phyloP scores from a whole-genome alignment of 306 rosid genomes.

The Inga oerstediana region DNA sequence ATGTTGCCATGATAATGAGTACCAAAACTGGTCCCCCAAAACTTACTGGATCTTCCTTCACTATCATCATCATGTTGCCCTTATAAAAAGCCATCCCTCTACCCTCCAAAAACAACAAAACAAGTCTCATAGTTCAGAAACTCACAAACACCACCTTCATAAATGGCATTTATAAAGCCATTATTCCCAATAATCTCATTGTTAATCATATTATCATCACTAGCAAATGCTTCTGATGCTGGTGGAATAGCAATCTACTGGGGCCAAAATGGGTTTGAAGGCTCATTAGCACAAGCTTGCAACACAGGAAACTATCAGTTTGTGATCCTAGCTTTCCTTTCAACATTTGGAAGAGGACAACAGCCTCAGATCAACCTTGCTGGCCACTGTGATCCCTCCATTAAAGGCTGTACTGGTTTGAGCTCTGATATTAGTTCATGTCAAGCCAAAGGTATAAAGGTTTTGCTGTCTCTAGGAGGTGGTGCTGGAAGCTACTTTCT shows the following conservation, averaged over 20 bases:
- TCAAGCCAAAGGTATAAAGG: conserved; percentile 49
- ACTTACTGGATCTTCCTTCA: background rate
- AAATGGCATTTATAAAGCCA: conserved; percentile 31
- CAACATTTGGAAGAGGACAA: conserved; percentile 48
- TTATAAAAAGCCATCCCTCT: conserved; percentile 33
- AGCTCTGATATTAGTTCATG: conserved; percentile 40
- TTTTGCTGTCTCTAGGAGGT: conserved; percentile 54
- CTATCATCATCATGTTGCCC: background rate
- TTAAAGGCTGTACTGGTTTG: conserved; percentile 32
- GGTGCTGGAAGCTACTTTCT: conserved; percentile 41
- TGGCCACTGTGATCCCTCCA: conserved; percentile 45
- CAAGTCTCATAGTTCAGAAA: background rate
- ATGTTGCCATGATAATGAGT: too few species aligned
- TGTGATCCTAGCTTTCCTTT: conserved; percentile 45
- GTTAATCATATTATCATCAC: conserved; percentile 27
- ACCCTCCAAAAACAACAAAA: conserved; percentile 6
- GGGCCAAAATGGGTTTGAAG: conserved; percentile 48
- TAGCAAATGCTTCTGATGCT: conserved; percentile 33
- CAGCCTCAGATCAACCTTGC: conserved; percentile 45
- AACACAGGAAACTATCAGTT: conserved; percentile 41
- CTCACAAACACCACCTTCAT: background rate
- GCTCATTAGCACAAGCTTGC: conserved; percentile 35
- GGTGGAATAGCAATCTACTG: conserved; percentile 47
- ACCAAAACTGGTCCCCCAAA: too few species aligned
- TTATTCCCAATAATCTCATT: conserved; percentile 23